Evolutionary conservation across 2,329 filamentous ascomycete species (phyloP), one percentile per base, ranked within the genome.

Genomic region (Fusarium sp.): DNA sequence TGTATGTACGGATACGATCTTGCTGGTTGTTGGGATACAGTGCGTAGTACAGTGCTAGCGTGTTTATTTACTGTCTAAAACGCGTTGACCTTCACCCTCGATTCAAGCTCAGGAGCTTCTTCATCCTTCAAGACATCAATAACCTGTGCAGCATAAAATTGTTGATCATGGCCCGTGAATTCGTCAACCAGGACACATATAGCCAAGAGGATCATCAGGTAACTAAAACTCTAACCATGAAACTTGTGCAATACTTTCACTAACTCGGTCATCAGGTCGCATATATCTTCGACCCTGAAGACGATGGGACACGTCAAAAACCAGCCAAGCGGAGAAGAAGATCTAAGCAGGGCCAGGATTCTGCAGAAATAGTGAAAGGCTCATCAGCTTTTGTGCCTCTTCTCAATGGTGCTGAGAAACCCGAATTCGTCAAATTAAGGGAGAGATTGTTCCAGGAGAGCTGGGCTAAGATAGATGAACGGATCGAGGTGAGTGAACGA

Each of bases 401-500:
- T 23, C 81, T 93, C 12, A 84, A 86, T 65, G 89, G 89, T 7
- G 78, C 81, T 1, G 91, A 93, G 80, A 82, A 80, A 49, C 75
- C 83, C 5, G 83, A 84, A 37, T 86, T 84, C 60, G 85, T 88
- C 28, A 79, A 80, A 12, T 81, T 90, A 58, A 87, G 94, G 28
- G 86, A 90, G 78, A 81, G 85, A 50, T 83, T 89, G 6, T 96
- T 91, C 80, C 83, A 89, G 57, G 81, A 86, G 60, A 84, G 89
- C 56, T 96, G 94, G 94, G 81, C 84, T 5, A 82, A 85, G 43
- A 88, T 94, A 74, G 88, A 94, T 69, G 80, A 82, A 50, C 87
- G 89, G 32, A 91, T 95, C 57, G 87, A 92, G 79, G 82, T 83
- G 46, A 44, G 62, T 49, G 40, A 21, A 9, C 13, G 30, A 46